phyloP scores from a whole-genome alignment of 129 eudicot species.

The Saussurea involucrata region DNA sequence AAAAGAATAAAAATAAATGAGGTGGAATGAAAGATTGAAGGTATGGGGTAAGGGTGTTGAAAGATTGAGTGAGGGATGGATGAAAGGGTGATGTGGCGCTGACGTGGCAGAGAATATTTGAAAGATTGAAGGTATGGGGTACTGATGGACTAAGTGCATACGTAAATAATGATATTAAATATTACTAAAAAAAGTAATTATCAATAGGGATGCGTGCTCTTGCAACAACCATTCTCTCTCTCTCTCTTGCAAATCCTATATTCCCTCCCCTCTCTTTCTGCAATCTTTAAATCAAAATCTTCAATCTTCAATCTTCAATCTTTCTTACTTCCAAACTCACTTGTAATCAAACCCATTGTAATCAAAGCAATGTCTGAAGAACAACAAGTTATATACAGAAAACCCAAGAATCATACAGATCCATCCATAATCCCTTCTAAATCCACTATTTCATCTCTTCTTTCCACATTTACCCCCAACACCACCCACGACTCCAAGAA shows the following conservation, averaged over 20 bases:
- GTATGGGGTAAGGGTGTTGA: too few relatives aligned
- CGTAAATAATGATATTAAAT: neutral
- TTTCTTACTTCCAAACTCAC: conserved; percentile 5
- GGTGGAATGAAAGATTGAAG: too few relatives aligned
- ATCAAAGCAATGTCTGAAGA: conserved; percentile 37
- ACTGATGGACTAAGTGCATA: too few relatives aligned
- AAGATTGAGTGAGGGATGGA: too few relatives aligned
- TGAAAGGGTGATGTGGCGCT: too few relatives aligned
- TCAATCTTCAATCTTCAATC: conserved; percentile 18
- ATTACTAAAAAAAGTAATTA: neutral
- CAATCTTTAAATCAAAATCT: conserved; percentile 15
- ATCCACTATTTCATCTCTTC: conserved; percentile 57
- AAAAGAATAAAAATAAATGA: too few relatives aligned
- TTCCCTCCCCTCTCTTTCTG: conserved; percentile 12
- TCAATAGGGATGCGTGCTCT: conserved; percentile 25
- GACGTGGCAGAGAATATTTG: too few relatives aligned
- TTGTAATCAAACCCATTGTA: too few relatives aligned
- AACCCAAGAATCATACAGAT: conserved; percentile 50
- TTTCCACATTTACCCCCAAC: conserved; percentile 41
- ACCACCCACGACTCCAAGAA: conserved; percentile 32
- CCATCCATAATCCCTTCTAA: conserved; percentile 41
- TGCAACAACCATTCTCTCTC: conserved; percentile 29
- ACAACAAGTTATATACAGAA: conserved; percentile 38
- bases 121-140: too few relatives aligned
- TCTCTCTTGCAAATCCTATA: conserved; percentile 9